phyloP scores from a whole-genome alignment of 2,329 filamentous ascomycete genomes.

The Epichloe uncinata region DNA sequence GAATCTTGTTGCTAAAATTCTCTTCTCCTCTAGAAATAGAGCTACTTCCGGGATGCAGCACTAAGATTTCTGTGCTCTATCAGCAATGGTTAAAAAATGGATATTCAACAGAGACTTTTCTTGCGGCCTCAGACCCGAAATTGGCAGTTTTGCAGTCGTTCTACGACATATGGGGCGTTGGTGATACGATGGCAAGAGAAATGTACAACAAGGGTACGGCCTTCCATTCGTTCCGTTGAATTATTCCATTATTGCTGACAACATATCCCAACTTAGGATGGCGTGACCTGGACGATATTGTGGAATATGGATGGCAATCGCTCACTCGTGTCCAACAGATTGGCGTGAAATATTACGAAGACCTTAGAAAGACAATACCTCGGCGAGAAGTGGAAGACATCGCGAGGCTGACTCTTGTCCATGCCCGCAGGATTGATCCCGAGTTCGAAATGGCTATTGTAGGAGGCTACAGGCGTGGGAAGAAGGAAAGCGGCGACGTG shows the following conservation, averaged over 20 bases:
- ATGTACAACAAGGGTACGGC: constrained; percentile 55
- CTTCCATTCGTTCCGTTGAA: not conserved
- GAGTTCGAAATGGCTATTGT: constrained; percentile 51
- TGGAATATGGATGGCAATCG: constrained; percentile 66
- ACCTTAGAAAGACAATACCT: constrained; percentile 60
- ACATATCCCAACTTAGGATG: constrained; percentile 37
- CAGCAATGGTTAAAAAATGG: constrained; percentile 56
- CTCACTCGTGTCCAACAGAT: constrained; percentile 80
- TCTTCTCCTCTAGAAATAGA: constrained; percentile 28
- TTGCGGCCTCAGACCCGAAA: constrained; percentile 49
- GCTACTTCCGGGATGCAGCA: constrained; percentile 64
- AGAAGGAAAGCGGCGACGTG: constrained; percentile 62
- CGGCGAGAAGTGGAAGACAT: constrained; percentile 63
- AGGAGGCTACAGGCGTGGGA: constrained; percentile 72
- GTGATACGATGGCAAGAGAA: constrained; percentile 62
- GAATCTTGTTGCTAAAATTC: not conserved
- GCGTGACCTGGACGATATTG: constrained; percentile 72
- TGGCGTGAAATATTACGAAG: constrained; percentile 85
- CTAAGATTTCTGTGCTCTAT: constrained; percentile 66
- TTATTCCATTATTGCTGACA: not conserved
- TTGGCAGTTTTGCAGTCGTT: constrained; percentile 56
- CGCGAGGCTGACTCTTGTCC: constrained; percentile 43
- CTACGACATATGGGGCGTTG: constrained; percentile 87
- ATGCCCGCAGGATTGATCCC: constrained; percentile 51
- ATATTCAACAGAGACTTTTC: constrained; percentile 47